Base-by-base conservation (phyloP, 345 rosid species). In the Mangifera indica region DNA sequence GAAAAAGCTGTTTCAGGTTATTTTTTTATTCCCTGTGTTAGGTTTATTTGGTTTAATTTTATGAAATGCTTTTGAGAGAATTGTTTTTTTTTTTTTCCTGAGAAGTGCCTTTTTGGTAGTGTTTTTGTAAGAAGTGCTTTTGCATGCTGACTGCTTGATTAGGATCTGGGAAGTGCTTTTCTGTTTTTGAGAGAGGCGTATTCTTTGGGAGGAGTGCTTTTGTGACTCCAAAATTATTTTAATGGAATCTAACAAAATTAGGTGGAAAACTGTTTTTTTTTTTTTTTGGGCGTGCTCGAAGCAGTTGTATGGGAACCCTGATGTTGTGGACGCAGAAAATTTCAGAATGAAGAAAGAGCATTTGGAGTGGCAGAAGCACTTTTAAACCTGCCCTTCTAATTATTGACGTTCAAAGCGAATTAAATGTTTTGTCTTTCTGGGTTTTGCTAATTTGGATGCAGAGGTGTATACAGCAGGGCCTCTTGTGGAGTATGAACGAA, bases 401-500 rank as follows among this genome's bases (percentile, higher is more conserved):
- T 49, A 49, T 13, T 13, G 18, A 49, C 15, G 53, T 49, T 13
- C n/a, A 13, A 49, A 13, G 18, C 53, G 6, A 15, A 13, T 15
- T 13, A 49, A 25, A 64, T 63, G 21, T 21, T 56, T 37, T 37
- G 8, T 26, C n/a, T 56, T 63, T 63, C 66, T 40, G 46, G 10
- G 46, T 67, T 66, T 63, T 59, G 49, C 18, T 34, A 5, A 17
- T 82, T 73, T 71, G 60, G 54, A 67, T 72, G 77, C 83, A 90
- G 98, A 88, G 68, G 80, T 59, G 69, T 79, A 60, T 32, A 79
- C 71, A 77, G 90, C 77, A 42, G 99, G 99, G 45, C 99, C 99
- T 0, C 85, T 89, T 26, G 87, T 92, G 54, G 99, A 92, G 89
- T 95, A 95, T 72, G 91, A 91, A 63, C 84, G 91, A 77, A 80